These are phyloP conservation scores for Chalciporus pseudorubinellus DNA, from an alignment of 768 basidiomycete species.

Conservation along the genomic window DNA sequence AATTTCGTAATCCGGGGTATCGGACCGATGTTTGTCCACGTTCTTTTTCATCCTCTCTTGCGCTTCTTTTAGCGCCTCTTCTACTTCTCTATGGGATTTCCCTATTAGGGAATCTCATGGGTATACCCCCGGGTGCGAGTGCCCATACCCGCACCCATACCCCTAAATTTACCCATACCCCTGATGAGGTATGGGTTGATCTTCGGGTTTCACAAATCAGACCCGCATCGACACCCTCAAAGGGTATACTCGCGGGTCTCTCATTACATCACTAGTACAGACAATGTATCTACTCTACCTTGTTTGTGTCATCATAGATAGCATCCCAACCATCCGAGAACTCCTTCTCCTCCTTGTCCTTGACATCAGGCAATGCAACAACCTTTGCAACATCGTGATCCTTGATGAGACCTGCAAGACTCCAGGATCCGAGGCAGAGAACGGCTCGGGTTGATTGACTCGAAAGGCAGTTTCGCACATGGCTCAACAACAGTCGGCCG, in stretches of 20 bases:
- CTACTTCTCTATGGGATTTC: no score
- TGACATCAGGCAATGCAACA: not conserved
- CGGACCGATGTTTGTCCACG: no score
- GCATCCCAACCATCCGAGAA: no score
- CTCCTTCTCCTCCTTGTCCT: not conserved
- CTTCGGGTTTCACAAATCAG: not conserved
- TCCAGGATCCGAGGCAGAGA: slow-evolving; percentile 33
- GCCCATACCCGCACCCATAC: not conserved
- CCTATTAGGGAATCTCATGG: no score
- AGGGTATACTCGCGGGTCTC: no score
- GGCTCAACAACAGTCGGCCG: slow-evolving; percentile 26
- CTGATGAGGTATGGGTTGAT: not conserved
- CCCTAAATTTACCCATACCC: not conserved
- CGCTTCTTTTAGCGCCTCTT: no score
- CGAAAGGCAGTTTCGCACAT: slow-evolving; percentile 25
- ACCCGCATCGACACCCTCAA: not conserved
- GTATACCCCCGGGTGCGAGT: not conserved
- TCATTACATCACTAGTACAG: no score
- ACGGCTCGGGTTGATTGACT: slow-evolving; percentile 27
- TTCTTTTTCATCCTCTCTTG: no score
- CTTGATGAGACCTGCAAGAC: slow-evolving; percentile 18
- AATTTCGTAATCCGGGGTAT: no score
- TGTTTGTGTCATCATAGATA: no score
- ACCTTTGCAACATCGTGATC: slow-evolving; percentile 1
- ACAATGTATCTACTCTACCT: no score